Evolutionary conservation across 2,329 filamentous ascomycete species (phyloP).

Genomic region (Aspergillus sp.): DNA sequence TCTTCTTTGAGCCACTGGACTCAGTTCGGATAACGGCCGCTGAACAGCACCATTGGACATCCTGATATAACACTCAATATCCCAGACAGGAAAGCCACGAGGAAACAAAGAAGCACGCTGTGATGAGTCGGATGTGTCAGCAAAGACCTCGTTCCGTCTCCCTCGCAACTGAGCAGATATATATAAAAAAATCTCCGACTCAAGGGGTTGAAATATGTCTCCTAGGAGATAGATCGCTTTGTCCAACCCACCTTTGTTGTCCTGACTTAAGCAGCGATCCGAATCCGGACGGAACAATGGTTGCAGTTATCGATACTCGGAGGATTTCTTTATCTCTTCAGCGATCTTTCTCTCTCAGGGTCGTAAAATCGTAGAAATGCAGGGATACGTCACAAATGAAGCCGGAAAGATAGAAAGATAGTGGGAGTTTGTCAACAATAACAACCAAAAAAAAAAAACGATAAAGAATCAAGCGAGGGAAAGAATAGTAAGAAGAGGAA

Average conservation of each 20-base stretch:
- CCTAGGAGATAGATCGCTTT: neutral
- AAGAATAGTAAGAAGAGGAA: neutral
- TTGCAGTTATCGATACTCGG: neutral
- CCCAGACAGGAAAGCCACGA: neutral
- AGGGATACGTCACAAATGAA: too few species aligned
- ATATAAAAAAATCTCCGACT: neutral
- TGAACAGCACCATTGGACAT: constrained; percentile 53
- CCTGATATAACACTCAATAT: constrained; percentile 53
- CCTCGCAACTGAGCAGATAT: neutral
- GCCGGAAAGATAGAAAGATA: too few species aligned
- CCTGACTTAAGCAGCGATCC: neutral
- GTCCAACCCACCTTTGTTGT: neutral
- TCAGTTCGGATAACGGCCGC: constrained; percentile 81
- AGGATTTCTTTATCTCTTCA: too few species aligned
- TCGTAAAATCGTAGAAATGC: too few species aligned
- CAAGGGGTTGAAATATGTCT: neutral
- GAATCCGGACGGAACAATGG: neutral
- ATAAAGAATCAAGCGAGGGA: constrained; percentile 5
- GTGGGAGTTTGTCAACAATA: neutral
- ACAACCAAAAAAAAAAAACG: neutral
- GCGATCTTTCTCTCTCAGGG: too few species aligned
- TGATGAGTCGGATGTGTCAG: neutral
- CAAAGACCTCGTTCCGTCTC: neutral
- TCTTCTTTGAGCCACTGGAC: constrained; percentile 73
- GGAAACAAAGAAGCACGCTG: constrained; percentile 2